Conservation (phyloP, 306 rosid species). For the Dryas drummondii region DNA sequence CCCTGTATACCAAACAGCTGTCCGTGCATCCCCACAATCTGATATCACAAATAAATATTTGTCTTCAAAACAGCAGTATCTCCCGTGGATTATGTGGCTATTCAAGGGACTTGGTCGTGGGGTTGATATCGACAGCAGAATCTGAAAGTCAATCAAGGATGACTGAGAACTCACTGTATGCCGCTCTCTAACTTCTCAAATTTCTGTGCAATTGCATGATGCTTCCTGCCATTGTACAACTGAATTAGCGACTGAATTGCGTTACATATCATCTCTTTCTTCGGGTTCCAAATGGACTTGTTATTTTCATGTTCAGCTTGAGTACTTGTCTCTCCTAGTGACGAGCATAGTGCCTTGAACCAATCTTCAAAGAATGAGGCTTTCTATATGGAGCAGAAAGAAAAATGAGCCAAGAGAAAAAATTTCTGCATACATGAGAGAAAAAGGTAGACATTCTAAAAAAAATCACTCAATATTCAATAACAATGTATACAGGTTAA, state of each 20-base stretch:
- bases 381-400: slow-evolving; percentile 43
- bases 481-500: too few species aligned
- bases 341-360: slow-evolving; percentile 57
- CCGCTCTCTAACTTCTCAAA: slow-evolving; percentile 56
- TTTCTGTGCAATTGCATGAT: slow-evolving; percentile 48
- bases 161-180: slow-evolving; percentile 23
- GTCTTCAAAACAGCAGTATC: not conserved
- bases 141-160: not conserved
- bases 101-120: not conserved
- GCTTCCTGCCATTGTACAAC: slow-evolving; percentile 54
- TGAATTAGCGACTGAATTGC: slow-evolving; percentile 63
- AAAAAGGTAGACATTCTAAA: not conserved
- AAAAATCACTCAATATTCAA: not conserved
- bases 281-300: slow-evolving; percentile 40
- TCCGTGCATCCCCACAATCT: not conserved
- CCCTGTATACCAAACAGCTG: not conserved
- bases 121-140: not conserved
- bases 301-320: slow-evolving; percentile 44
- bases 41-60: not conserved
- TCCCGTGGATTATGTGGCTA: not conserved
- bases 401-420: not conserved
- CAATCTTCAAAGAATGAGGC: slow-evolving; percentile 74
- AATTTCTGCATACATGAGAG: not conserved
- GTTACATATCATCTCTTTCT: slow-evolving; percentile 60
- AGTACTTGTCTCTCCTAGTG: slow-evolving; percentile 36